A percentile compares a stretch with the other conserved stretches of the same genome.
Evolutionary conservation across 1,284 basidiomycete species (phyloP).

Genomic region (Laetiporus sulphureus): DNA sequence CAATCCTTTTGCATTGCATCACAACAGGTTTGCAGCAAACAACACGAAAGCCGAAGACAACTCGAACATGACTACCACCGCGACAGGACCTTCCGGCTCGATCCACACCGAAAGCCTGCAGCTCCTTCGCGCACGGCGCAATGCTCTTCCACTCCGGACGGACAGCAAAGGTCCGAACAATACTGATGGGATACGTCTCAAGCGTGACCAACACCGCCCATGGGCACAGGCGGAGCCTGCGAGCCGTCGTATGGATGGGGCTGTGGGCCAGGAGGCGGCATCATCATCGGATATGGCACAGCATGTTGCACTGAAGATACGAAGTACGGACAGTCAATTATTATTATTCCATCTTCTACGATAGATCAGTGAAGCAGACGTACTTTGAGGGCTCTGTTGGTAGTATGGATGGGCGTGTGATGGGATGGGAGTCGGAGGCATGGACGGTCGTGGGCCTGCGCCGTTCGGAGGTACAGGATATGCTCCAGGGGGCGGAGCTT

Average conservation of each 20-base stretch:
- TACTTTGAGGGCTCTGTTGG: conserved; percentile 80
- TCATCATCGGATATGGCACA: conserved; percentile 81
- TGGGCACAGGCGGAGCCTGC: conserved; percentile 61
- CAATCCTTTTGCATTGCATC: conserved; percentile 20
- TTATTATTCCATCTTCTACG: conserved; percentile 8
- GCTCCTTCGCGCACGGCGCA: conserved; percentile 1
- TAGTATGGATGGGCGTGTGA: conserved; percentile 79
- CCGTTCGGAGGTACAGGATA: conserved; percentile 73
- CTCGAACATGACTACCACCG: too few relatives aligned
- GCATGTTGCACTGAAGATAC: conserved; percentile 64
- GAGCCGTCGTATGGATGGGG: conserved; percentile 69
- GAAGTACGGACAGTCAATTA: too few relatives aligned
- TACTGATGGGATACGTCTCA: conserved; percentile 19
- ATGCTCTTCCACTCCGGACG: conserved; percentile 1
- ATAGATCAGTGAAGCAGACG: conserved; percentile 16
- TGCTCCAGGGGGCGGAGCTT: conserved; percentile 51
- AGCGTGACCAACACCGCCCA: conserved; percentile 60
- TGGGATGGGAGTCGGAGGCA: conserved; percentile 81
- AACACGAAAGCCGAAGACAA: conserved; percentile 21
- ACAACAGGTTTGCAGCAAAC: conserved; percentile 23
- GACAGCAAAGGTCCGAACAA: conserved; percentile 4
- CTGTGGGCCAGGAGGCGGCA: conserved; percentile 60
- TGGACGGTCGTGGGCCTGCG: conserved; percentile 67
- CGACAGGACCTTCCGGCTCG: conserved; percentile 4
- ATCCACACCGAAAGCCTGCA: conserved; percentile 2